These are phyloP conservation scores for Picocystis salinarum DNA, from an alignment of 139 green algal species.

Conservation along the genomic window DNA sequence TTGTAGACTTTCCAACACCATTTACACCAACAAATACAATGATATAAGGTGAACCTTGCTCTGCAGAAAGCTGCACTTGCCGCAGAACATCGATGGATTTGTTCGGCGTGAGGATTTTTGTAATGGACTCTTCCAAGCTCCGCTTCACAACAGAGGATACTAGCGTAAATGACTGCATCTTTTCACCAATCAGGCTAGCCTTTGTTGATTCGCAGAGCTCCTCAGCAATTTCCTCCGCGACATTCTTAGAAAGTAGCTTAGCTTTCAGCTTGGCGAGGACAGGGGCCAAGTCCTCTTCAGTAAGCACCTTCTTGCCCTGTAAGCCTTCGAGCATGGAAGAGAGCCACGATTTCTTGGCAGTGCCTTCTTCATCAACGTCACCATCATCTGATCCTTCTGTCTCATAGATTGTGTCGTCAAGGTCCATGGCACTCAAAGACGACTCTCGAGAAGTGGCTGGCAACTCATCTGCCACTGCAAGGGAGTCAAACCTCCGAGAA, in stretches of 20 bases:
- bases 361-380: conserved; percentile 8
- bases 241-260: conserved; percentile 92
- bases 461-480: too few relatives aligned
- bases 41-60: conserved; percentile 62
- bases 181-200: conserved; percentile 56
- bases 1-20: conserved; percentile 95
- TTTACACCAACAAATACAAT: conserved; percentile 98
- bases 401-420: too few relatives aligned
- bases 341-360: conserved; percentile 30
- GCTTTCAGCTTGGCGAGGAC: conserved; percentile 71
- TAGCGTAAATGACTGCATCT: conserved; percentile 69
- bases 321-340: conserved; percentile 45
- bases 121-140: conserved; percentile 42
- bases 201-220: conserved; percentile 63
- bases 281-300: conserved; percentile 52
- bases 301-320: conserved; percentile 54
- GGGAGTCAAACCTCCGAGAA: too few relatives aligned
- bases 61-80: conserved; percentile 34
- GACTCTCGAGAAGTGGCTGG: conserved; percentile 2
- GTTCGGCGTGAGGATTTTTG: conserved; percentile 56
- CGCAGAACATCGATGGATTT: conserved; percentile 55
- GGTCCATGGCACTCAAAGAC: too few relatives aligned
- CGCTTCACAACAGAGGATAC: conserved; percentile 21
- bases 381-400: conserved; percentile 9
- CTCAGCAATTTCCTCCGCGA: conserved; percentile 84